Evolutionary conservation across 1,284 basidiomycete species (phyloP).

Genomic region (Boletus semigastroideus): DNA sequence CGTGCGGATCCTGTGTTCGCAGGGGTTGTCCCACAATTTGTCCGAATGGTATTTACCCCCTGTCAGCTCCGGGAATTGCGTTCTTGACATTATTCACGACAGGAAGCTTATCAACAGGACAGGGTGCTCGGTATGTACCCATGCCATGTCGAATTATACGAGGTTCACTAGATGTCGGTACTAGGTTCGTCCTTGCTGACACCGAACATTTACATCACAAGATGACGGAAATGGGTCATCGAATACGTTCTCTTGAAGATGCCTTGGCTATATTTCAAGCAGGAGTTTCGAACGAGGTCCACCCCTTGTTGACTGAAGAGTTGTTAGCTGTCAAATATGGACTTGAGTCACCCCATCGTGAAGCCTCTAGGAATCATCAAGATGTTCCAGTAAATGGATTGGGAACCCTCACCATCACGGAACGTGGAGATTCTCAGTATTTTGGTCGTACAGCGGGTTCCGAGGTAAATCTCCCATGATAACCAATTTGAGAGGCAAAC

Average conservation of each 20-base stretch:
- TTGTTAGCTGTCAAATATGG: constrained; percentile 61
- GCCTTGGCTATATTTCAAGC: constrained; percentile 64
- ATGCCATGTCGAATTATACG: neutral
- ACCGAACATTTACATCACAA: constrained; percentile 69
- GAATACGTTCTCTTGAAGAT: constrained; percentile 70
- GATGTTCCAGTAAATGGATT: constrained; percentile 43
- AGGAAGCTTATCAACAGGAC: constrained; percentile 57
- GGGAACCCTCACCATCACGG: constrained; percentile 62
- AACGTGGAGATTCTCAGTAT: constrained; percentile 63
- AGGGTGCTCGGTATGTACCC: constrained; percentile 47
- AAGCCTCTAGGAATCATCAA: constrained; percentile 29
- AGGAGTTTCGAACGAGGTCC: constrained; percentile 55
- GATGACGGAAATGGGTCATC: constrained; percentile 70
- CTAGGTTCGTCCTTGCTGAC: constrained; percentile 65
- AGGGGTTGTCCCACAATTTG: constrained; percentile 51
- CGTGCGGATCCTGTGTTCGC: constrained; percentile 49
- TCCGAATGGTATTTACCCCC: constrained; percentile 41
- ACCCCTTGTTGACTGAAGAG: constrained; percentile 65
- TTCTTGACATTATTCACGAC: constrained; percentile 3
- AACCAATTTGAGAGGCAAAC: neutral
- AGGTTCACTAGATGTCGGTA: neutral
- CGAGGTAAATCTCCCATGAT: constrained; percentile 32
- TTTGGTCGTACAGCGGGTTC: constrained; percentile 68
- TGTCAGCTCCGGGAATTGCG: neutral
- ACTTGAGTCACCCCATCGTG: constrained; percentile 37